These are phyloP conservation scores for Friedmanniomyces endolithicus DNA, from an alignment of 495 filamentous ascomycete species.

Conservation along the genomic window DNA sequence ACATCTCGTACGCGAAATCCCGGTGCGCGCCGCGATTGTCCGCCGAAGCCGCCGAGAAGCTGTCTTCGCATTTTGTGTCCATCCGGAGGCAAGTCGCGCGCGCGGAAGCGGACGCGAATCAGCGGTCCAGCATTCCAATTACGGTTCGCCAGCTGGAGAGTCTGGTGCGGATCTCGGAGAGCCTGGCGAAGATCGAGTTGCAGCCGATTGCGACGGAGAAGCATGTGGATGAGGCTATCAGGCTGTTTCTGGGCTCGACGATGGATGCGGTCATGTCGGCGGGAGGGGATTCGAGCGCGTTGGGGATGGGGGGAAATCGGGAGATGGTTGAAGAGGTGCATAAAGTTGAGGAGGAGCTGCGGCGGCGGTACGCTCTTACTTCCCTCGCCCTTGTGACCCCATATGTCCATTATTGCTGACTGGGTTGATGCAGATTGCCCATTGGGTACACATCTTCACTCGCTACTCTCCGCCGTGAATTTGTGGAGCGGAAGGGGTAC, in stretches of 20 bases:
- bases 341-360: constrained; percentile 85
- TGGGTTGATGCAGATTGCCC: constrained; percentile 44
- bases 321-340: constrained; percentile 81
- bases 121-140: constrained; percentile 87
- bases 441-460: constrained; percentile 92
- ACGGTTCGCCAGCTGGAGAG: constrained; percentile 95
- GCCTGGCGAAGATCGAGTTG: constrained; percentile 81
- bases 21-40: constrained; percentile 81
- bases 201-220: constrained; percentile 73
- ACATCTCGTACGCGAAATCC: constrained; percentile 93
- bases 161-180: constrained; percentile 93
- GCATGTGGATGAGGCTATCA: constrained; percentile 96
- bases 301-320: constrained; percentile 46
- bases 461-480: constrained; percentile 72
- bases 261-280: constrained; percentile 81
- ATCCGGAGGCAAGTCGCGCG: constrained; percentile 92
- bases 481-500: constrained; percentile 79
- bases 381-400: no score
- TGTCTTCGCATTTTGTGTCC: constrained; percentile 92
- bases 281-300: constrained; percentile 55
- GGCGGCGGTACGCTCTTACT: constrained; percentile 35
- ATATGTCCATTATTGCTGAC: constrained; percentile 2
- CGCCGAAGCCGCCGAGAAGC: constrained; percentile 86
- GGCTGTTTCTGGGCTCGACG: constrained; percentile 88
- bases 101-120: constrained; percentile 72